Evolutionary conservation across 2,329 filamentous ascomycete species (phyloP), one percentile per base, ranked within the genome.

Genomic region (Raffaelea albimanens): DNA sequence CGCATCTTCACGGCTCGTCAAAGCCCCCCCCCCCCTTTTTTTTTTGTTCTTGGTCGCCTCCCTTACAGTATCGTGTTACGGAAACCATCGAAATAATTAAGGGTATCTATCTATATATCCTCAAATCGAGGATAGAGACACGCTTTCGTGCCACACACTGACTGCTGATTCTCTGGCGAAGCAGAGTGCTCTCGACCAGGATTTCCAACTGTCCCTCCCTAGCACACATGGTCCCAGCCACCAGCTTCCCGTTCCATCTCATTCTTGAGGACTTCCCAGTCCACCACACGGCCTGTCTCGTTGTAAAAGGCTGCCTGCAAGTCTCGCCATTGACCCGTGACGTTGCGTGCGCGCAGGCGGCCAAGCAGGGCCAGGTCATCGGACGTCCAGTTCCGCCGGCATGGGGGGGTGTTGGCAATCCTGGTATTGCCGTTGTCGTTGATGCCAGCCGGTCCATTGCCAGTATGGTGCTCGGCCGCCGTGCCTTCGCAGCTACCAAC

Each of bases 281-380:
- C 62, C 0, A 71, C 56, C 60, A 69, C 62, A 7, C 64, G 58
- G 4, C 68, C 69, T 0, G 68, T 71, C 40, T 57, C 63, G 49
- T 71, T 70, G 56, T 59, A 66, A 46, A 71, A 70, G 43, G 63
- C 64, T 25, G 67, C 65, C 51, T 72, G 68, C 57, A 70, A 64
- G 50, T 69, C 63, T 1, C 69, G 57, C 64, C 66, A 70, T 21
- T 59, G 59, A 23, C 57, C 57, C 2, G 25, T 43, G 19, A 51
- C 56, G 42, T 61, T 58, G 34, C 61, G 58, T 45, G 60, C 59
- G 50, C 45, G 38, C 43, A 49, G 29, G 11, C 59, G 61, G 23
- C 66, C 61, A 2, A 67, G 53, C 7, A 61, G 48, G 2, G 59
- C 65, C 4, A 71, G 59, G 4, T 68, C 55, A 14, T 58, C 39